A percentile compares a stretch with the other conserved stretches of the same genome.
phyloP scores from a whole-genome alignment of 495 filamentous ascomycete species.

The Friedmanniomyces simplex region DNA sequence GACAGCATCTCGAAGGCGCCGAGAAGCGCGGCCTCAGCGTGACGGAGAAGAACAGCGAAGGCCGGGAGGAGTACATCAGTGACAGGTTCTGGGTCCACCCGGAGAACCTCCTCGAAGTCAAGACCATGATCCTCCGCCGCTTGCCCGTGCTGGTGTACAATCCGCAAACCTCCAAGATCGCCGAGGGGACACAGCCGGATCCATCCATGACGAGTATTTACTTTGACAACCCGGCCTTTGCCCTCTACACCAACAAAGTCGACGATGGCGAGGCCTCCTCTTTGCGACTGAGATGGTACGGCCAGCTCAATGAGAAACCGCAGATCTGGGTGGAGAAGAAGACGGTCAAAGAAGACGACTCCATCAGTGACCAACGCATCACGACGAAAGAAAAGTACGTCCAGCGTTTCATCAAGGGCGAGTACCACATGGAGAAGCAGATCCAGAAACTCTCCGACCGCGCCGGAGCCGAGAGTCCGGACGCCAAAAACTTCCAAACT shows the following conservation, averaged over 20 bases:
- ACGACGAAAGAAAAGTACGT: conserved; percentile 89
- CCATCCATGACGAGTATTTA: conserved; percentile 92
- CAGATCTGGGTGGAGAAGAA: conserved; percentile 85
- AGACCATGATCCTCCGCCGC: conserved; percentile 82
- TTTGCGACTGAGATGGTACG: conserved; percentile 83
- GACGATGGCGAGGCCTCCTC: conserved; percentile 72
- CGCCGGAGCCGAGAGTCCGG: conserved; percentile 45
- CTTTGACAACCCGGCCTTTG: conserved; percentile 80
- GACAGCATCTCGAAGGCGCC: conserved; percentile 61
- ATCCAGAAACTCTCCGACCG: conserved; percentile 70
- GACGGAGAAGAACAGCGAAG: conserved; percentile 31
- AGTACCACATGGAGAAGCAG: conserved; percentile 87
- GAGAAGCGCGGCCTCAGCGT: conserved; percentile 14
- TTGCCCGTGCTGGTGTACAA: conserved; percentile 90
- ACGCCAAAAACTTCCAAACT: conserved; percentile 56
- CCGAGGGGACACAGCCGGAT: conserved; percentile 64
- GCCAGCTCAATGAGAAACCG: conserved; percentile 64
- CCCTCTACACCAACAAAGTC: conserved; percentile 77
- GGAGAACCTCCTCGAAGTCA: conserved; percentile 91
- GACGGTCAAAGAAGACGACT: conserved; percentile 61
- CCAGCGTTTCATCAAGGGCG: conserved; percentile 71
- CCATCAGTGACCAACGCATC: conserved; percentile 65
- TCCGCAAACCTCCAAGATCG: conserved; percentile 65
- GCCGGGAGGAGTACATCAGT: conserved; percentile 65
- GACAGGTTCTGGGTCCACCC: conserved; percentile 97